These are phyloP conservation scores for Cicer yamashitae DNA, from an alignment of 306 rosid genomes.

Conservation along the genomic window DNA sequence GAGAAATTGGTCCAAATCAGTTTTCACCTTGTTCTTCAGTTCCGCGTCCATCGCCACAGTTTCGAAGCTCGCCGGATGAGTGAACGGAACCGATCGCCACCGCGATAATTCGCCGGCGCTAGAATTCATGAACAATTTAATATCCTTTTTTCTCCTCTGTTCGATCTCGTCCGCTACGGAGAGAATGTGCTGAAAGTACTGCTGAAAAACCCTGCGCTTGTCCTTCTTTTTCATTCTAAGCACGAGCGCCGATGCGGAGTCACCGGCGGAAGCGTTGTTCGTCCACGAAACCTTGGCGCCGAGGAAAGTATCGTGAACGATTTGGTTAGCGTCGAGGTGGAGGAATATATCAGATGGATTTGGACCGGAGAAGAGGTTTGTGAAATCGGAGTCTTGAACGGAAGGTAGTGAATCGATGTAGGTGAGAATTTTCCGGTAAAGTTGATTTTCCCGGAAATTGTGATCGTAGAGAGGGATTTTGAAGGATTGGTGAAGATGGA, in stretches of 20 bases:
- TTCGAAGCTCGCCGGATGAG: conserved; percentile 85
- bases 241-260: conserved; percentile 50
- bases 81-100: conserved; percentile 77
- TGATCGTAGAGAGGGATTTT: conserved; percentile 70
- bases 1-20: conserved; percentile 79
- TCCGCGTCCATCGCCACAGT: conserved; percentile 77
- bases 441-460: conserved; percentile 71
- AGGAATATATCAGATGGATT: conserved; percentile 74
- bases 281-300: conserved; percentile 75
- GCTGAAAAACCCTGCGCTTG: conserved; percentile 77
- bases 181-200: conserved; percentile 84
- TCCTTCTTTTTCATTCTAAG: conserved; percentile 70
- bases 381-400: conserved; percentile 77
- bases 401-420: conserved; percentile 83
- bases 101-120: conserved; percentile 42
- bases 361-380: conserved; percentile 78
- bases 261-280: conserved; percentile 38
- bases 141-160: conserved; percentile 61
- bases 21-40: conserved; percentile 68
- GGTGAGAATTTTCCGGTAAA: conserved; percentile 62
- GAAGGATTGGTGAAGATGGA: conserved; percentile 73
- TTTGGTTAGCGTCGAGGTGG: conserved; percentile 63
- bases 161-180: conserved; percentile 73
- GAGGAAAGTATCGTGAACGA: conserved; percentile 72
- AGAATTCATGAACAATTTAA: conserved; percentile 59